A percentile compares a stretch with the other conserved stretches of the same genome.
phyloP scores from a whole-genome alignment of 805 yeast species.

The Candida verbasci region DNA sequence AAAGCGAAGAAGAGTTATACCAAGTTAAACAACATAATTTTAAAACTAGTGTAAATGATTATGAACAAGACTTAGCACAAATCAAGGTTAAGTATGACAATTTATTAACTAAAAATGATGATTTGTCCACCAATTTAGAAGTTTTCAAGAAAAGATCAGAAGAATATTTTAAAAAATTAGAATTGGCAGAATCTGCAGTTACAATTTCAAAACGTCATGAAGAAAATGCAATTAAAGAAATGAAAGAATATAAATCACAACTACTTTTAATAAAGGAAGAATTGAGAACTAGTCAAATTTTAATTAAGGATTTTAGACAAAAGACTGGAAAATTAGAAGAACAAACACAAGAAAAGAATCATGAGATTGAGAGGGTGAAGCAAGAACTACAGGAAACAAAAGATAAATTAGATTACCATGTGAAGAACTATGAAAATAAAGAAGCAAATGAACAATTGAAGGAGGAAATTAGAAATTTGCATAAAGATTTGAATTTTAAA shows the following conservation, averaged over 20 bases:
- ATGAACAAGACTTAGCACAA: slow-evolving; percentile 40
- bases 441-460: slow-evolving; percentile 41
- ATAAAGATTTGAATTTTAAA: slow-evolving; percentile 48
- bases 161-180: slow-evolving; percentile 66
- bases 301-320: slow-evolving; percentile 48
- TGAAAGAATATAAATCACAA: slow-evolving; percentile 37
- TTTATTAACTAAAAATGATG: slow-evolving; percentile 49
- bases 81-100: slow-evolving; percentile 56
- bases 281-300: slow-evolving; percentile 47
- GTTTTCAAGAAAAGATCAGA: slow-evolving; percentile 71
- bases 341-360: slow-evolving; percentile 50
- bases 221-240: slow-evolving; percentile 47
- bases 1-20: slow-evolving; percentile 41
- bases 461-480: slow-evolving; percentile 51
- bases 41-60: slow-evolving; percentile 31
- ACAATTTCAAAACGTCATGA: slow-evolving; percentile 61
- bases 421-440: slow-evolving; percentile 40
- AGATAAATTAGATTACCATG: slow-evolving; percentile 53
- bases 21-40: slow-evolving; percentile 38
- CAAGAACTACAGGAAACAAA: slow-evolving; percentile 46
- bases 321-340: slow-evolving; percentile 51
- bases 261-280: slow-evolving; percentile 49
- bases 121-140: slow-evolving; percentile 51
- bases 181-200: slow-evolving; percentile 73
- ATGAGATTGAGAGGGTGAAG: slow-evolving; percentile 48